These are phyloP conservation scores for Trypanosoma lewisi DNA, from an alignment of 208 protist species.

Conservation along the genomic window DNA sequence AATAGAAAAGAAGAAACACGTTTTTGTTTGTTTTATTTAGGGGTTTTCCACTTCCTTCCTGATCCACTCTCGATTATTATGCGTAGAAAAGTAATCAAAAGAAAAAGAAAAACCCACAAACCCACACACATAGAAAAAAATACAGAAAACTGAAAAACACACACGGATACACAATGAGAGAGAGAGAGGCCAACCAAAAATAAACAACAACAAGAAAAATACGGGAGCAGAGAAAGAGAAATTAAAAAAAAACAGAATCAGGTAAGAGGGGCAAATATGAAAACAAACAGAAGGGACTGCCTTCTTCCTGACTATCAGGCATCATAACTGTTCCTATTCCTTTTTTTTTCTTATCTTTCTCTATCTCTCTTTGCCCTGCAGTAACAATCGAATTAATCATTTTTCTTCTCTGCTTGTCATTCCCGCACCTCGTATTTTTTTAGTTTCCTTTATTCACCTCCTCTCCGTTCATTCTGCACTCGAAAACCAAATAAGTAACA, in stretches of 20 bases:
- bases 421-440: too few species aligned
- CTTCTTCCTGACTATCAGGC: neutral
- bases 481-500: neutral
- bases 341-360: constrained; percentile 12
- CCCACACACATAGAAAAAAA: too few species aligned
- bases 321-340: neutral
- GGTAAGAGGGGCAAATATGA: constrained; percentile 17
- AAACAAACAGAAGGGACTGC: neutral
- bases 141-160: too few species aligned
- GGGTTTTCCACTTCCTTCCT: too few species aligned
- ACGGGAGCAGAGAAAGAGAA: constrained; percentile 2
- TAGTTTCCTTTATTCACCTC: neutral
- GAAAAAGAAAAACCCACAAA: constrained; percentile 16
- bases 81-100: neutral
- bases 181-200: too few species aligned
- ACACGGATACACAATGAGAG: too few species aligned
- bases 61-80: too few species aligned
- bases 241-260: constrained; percentile 14
- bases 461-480: neutral
- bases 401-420: neutral
- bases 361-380: too few species aligned
- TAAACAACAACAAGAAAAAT: constrained; percentile 5
- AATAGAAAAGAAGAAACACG: too few species aligned
- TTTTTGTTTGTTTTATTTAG: too few species aligned
- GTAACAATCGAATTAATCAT: too few species aligned